Percentiles rank a stretch among this genome's conserved stretches.
These are phyloP conservation scores for Areca catechu DNA, from an alignment of 176 grass and related monocot species.

Conservation along the genomic window DNA sequence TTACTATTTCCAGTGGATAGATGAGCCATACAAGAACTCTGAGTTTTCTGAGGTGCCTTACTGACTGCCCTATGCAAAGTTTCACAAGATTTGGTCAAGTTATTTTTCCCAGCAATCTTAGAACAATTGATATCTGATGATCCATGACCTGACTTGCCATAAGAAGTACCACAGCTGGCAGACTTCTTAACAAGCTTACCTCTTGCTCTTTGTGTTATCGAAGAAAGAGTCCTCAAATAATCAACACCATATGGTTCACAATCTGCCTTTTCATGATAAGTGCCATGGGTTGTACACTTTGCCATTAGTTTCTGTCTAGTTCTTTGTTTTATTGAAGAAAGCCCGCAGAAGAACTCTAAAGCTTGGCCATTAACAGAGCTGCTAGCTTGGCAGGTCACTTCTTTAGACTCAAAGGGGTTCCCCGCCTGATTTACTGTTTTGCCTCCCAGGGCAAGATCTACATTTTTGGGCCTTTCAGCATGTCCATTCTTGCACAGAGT, in stretches of 20 bases:
- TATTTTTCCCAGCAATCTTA: conserved; percentile 21
- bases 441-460: conserved; percentile 20
- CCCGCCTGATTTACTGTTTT: conserved; percentile 43
- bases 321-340: conserved; percentile 21
- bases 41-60: conserved; percentile 19
- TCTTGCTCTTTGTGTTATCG: conserved; percentile 28
- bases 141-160: conserved; percentile 9
- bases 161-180: conserved; percentile 12
- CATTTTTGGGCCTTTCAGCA: conserved; percentile 11
- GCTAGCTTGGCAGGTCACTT: neutral
- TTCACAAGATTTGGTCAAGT: conserved; percentile 17
- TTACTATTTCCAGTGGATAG: no score
- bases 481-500: conserved; percentile 17
- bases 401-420: conserved; percentile 24
- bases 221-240: conserved; percentile 27
- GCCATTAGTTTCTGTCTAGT: conserved; percentile 19
- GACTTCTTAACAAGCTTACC: conserved; percentile 21
- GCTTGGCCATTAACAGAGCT: neutral
- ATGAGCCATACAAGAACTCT: no score
- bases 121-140: conserved; percentile 28
- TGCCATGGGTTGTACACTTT: conserved; percentile 16
- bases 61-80: conserved; percentile 22
- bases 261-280: conserved; percentile 10
- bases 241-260: conserved; percentile 19
- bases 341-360: conserved; percentile 7